phyloP scores from a whole-genome alignment of 2,329 filamentous ascomycete species.

The Basipetospora chlamydospora region DNA sequence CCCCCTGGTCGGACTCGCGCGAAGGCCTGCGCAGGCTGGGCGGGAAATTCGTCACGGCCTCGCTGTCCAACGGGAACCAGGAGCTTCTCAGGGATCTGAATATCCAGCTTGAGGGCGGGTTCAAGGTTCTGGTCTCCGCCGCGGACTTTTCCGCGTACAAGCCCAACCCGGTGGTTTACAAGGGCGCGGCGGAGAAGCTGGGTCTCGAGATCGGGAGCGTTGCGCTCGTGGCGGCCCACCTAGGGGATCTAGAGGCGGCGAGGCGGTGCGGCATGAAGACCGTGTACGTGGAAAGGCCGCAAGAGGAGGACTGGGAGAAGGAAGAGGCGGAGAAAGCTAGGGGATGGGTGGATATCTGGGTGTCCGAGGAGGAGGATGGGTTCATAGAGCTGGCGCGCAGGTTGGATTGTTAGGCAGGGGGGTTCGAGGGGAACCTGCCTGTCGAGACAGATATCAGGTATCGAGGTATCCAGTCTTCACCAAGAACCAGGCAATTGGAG shows the following conservation, averaged over 20 bases:
- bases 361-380: conserved; percentile 2
- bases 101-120: conserved; percentile 42
- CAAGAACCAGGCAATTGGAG: too few relatives aligned
- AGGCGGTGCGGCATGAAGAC: conserved; percentile 50
- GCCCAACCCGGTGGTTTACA: conserved; percentile 52
- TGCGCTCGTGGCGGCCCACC: conserved; percentile 65
- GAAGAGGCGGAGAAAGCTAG: conserved; percentile 38
- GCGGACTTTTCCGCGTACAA: conserved; percentile 66
- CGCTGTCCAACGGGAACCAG: conserved; percentile 62
- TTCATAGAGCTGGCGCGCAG: conserved; percentile 3
- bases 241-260: conserved; percentile 54
- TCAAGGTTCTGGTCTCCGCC: conserved; percentile 47
- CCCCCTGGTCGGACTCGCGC: conserved; percentile 52
- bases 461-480: too few relatives aligned
- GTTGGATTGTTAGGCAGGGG: conserved; percentile 2
- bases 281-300: conserved; percentile 55
- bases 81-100: conserved; percentile 52
- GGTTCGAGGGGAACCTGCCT: too few relatives aligned
- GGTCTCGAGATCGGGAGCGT: conserved; percentile 44
- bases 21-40: conserved; percentile 41
- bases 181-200: conserved; percentile 47
- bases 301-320: conserved; percentile 47
- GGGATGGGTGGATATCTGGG: conserved; percentile 13
- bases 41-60: conserved; percentile 41
- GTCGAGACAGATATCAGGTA: too few relatives aligned